A percentile compares a stretch with the other conserved stretches of the same genome.
These are phyloP conservation scores for Ramularia endophylla DNA, from an alignment of 2,329 filamentous ascomycete species.

Conservation along the genomic window DNA sequence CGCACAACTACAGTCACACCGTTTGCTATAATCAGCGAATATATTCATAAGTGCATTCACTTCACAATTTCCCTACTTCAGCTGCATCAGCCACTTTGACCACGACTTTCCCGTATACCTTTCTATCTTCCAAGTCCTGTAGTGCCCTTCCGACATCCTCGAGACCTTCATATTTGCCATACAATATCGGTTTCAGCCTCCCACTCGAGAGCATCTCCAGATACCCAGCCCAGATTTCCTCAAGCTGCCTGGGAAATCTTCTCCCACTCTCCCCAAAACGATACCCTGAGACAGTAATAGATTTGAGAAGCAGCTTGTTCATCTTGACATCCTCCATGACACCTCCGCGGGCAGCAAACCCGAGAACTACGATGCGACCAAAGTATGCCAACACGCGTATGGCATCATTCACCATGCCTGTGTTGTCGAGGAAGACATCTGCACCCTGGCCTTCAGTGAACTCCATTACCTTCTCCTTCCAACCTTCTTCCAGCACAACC, in stretches of 20 bases:
- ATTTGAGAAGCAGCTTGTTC: constrained; percentile 51
- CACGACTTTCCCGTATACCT: constrained; percentile 53
- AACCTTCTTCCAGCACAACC: constrained; percentile 41
- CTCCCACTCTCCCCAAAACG: constrained; percentile 53
- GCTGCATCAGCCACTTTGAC: constrained; percentile 36
- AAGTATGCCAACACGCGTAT: constrained; percentile 50
- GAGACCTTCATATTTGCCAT: constrained; percentile 45
- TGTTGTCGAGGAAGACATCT: constrained; percentile 54
- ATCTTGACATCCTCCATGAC: constrained; percentile 51
- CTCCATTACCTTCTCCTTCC: constrained; percentile 48
- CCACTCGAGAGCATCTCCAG: constrained; percentile 43
- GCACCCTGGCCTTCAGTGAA: constrained; percentile 47
- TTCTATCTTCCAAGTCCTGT: constrained; percentile 45
- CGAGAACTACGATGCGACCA: constrained; percentile 51
- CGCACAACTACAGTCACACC: too few relatives aligned
- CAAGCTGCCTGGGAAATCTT: constrained; percentile 42
- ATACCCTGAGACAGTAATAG: constrained; percentile 50
- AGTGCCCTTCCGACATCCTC: constrained; percentile 46
- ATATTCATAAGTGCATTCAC: not conserved
- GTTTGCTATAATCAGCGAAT: too few relatives aligned
- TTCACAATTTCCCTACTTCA: constrained; percentile 22
- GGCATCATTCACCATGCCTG: constrained; percentile 51
- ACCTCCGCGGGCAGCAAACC: constrained; percentile 51
- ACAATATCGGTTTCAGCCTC: constrained; percentile 48
- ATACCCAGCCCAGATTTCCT: constrained; percentile 48